Conservation (phyloP, 2,329 filamentous ascomycete genomes). For the Paecilomyces sp. region DNA sequence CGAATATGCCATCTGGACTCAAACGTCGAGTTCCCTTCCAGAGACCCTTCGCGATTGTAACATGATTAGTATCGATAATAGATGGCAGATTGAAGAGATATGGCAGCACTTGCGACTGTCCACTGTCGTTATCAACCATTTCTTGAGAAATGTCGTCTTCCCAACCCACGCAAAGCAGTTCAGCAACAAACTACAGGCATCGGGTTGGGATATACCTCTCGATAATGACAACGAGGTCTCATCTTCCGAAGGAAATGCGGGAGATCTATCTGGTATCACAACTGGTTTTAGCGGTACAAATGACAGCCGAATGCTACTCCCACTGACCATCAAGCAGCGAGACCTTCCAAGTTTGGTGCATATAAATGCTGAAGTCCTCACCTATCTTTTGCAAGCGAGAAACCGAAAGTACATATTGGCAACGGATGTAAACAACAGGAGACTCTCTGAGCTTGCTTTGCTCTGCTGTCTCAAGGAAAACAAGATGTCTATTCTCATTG, state of each 20-base stretch:
- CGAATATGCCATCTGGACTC: slow-evolving; percentile 49
- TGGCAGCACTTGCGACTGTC: slow-evolving; percentile 46
- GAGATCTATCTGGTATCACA: slow-evolving; percentile 33
- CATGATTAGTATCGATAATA: slow-evolving; percentile 54
- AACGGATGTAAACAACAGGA: slow-evolving; percentile 19
- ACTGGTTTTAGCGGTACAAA: slow-evolving; percentile 70
- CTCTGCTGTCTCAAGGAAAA: slow-evolving; percentile 30
- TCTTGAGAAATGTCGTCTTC: slow-evolving; percentile 58
- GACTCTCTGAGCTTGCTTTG: slow-evolving; percentile 41
- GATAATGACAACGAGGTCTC: slow-evolving; percentile 17
- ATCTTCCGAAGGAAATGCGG: neutral
- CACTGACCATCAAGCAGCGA: slow-evolving; percentile 54
- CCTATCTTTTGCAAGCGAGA: slow-evolving; percentile 47
- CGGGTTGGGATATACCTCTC: slow-evolving; percentile 61
- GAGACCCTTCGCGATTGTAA: slow-evolving; percentile 46
- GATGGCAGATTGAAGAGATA: slow-evolving; percentile 42
- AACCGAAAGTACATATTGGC: slow-evolving; percentile 44
- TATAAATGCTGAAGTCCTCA: slow-evolving; percentile 58
- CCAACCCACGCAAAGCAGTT: slow-evolving; percentile 60
- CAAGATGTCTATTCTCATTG: slow-evolving; percentile 51
- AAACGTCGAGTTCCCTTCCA: slow-evolving; percentile 36
- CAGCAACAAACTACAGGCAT: slow-evolving; percentile 54
- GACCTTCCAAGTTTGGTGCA: slow-evolving; percentile 51
- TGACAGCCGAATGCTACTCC: slow-evolving; percentile 54
- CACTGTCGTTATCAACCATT: slow-evolving; percentile 52